These are phyloP conservation scores for Actinidia arguta DNA, from an alignment of 179 eudicot species.

Conservation along the genomic window DNA sequence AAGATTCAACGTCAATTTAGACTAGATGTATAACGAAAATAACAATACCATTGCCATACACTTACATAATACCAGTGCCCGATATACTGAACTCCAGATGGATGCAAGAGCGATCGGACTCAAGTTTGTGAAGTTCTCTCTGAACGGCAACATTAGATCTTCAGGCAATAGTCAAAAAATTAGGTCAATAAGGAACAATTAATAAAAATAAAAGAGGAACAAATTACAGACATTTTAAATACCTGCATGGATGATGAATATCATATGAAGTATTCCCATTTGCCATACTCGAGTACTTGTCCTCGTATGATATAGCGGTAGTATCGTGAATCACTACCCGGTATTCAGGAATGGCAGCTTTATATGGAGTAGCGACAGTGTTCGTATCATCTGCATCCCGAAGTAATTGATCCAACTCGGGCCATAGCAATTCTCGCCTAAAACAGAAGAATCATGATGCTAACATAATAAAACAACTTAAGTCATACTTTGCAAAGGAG, in stretches of 20 bases:
- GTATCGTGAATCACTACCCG: conserved; percentile 66
- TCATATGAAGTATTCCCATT: conserved; percentile 78
- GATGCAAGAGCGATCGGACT: conserved; percentile 85
- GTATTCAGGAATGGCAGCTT: conserved; percentile 75
- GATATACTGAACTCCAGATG: conserved; percentile 84
- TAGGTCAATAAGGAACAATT: neutral
- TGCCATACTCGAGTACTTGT: conserved; percentile 54
- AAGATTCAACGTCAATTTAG: neutral
- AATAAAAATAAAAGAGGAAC: neutral
- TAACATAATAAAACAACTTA: neutral
- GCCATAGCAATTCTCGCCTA: conserved; percentile 87
- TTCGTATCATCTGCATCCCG: conserved; percentile 64
- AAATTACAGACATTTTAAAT: conserved; percentile 10
- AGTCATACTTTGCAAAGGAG: neutral
- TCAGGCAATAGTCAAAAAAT: conserved; percentile 17
- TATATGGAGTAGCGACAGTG: conserved; percentile 65
- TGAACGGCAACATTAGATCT: conserved; percentile 75
- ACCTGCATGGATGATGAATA: conserved; percentile 94
- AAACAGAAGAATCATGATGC: conserved; percentile 16
- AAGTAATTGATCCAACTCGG: conserved; percentile 75
- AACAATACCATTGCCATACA: conserved; percentile 8
- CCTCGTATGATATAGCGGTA: conserved; percentile 33
- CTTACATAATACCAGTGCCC: conserved; percentile 72
- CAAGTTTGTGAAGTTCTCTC: conserved; percentile 77
- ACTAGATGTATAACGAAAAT: neutral